Evolutionary conservation across 495 filamentous ascomycete species (phyloP), one percentile per base, ranked within the genome.

Genomic region (Sordaria brevicollis): DNA sequence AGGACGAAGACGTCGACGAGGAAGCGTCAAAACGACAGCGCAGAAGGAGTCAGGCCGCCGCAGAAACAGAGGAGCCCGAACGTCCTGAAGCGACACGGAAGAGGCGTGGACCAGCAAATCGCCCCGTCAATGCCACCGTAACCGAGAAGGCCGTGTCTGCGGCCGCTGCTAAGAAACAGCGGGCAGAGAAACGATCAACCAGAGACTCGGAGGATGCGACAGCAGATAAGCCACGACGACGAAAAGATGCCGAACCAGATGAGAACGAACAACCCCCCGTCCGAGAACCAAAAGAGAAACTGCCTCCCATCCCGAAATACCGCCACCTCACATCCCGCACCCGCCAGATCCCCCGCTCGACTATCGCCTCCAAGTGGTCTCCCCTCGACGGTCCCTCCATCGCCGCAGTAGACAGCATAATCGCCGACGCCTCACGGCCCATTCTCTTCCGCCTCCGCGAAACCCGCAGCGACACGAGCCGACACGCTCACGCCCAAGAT

Each of bases 281-380:
- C 17, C 25, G 37, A 34, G 38, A 69, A 31, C 41, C 70, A 15
- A 31, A 29, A 1, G 49, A 25, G 19, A 31, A 35, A 29, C 41
- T 29, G 41, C 33, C 4, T 65, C 35, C 67, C 0, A 9, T 34
- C 3, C 38, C 71, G 25, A 76, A 76, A 29, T 82, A 82, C 68
- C 76, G 76, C 31, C 80, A 83, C 54, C 76, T 85, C 25, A 68
- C 77, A 7, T 71, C 82, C n/a, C 79, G 73, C 54, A 80, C 81
- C 7, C 81, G 78, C 43, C 74, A 76, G 15, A 78, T 85, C 21
- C 76, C 80, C 17, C 81, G 77, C 29, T 72, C 82, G 11, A 77
- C 79, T 57, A 81, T 85, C 71, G 70, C 79, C 31, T 71, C 80
- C n/a, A 84, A 83, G 69, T 85, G 83, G 83, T 73, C 74, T 11